phyloP scores from a whole-genome alignment of 108 stramenopile species.

The Cafeteria roenbergensis region DNA sequence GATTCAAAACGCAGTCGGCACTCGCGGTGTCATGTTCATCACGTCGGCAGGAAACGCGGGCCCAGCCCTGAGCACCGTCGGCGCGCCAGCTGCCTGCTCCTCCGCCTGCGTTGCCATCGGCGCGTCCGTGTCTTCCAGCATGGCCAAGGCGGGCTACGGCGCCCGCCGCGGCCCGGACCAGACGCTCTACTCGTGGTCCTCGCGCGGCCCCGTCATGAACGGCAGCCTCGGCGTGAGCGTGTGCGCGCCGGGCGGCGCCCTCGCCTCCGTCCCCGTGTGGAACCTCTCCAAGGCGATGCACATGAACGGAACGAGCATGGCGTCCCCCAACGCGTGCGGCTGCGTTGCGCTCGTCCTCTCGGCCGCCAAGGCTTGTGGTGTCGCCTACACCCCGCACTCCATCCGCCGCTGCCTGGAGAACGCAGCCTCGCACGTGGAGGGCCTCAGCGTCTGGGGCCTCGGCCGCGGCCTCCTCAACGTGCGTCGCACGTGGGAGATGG shows the following conservation, averaged over 20 bases:
- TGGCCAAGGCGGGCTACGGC: conserved; percentile 53
- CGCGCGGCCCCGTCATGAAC: conserved; percentile 65
- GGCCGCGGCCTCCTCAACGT: conserved; percentile 63
- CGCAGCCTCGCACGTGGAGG: conserved; percentile 45
- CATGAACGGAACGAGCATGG: conserved; percentile 69
- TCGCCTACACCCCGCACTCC: conserved; percentile 39
- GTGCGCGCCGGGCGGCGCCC: conserved; percentile 75
- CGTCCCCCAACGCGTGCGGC: conserved; percentile 61
- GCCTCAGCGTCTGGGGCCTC: conserved; percentile 34
- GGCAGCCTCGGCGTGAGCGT: conserved; percentile 59
- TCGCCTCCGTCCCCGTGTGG: conserved; percentile 65
- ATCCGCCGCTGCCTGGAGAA: conserved; percentile 58
- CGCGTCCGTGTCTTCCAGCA: conserved; percentile 60
- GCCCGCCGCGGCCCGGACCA: conserved; percentile 1
- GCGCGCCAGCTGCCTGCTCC: conserved; percentile 60
- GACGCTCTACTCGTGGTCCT: conserved; percentile 56
- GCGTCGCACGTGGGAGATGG: conserved; percentile 39
- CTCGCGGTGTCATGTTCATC: conserved; percentile 59
- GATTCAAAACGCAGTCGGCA: conserved; percentile 49
- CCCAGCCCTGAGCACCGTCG: conserved; percentile 66
- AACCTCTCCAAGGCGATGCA: conserved; percentile 56
- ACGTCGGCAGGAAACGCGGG: conserved; percentile 74
- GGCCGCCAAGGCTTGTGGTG: conserved; percentile 50
- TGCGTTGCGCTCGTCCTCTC: conserved; percentile 61
- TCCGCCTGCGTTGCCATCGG: conserved; percentile 53